Evolutionary conservation across 192 early-diverging fungal genomes (phyloP).

Genomic region (Kappamyces sp.): DNA sequence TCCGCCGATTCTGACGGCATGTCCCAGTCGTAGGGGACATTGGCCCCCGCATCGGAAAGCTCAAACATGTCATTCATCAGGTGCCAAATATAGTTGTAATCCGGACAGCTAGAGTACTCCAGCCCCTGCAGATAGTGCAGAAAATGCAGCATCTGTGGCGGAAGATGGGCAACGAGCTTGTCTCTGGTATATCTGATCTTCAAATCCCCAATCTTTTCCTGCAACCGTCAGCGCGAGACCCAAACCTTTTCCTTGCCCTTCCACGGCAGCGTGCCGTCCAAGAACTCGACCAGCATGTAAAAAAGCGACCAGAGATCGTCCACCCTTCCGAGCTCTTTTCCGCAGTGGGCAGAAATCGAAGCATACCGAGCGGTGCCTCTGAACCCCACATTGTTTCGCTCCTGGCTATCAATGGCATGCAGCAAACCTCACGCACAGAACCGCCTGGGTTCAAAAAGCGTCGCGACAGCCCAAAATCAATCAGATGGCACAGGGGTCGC

Average conservation of each 20-base stretch:
- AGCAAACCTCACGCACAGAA: slow-evolving; percentile 29
- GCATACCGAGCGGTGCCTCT: slow-evolving; percentile 54
- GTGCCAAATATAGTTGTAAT: slow-evolving; percentile 27
- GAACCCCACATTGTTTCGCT: slow-evolving; percentile 50
- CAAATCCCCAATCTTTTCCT: slow-evolving; percentile 37
- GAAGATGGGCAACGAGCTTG: slow-evolving; percentile 22
- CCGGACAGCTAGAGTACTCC: slow-evolving; percentile 27
- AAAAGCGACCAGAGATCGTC: slow-evolving; percentile 58
- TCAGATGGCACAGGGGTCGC: slow-evolving; percentile 34
- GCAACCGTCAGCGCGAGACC: not conserved
- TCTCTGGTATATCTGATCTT: slow-evolving; percentile 23
- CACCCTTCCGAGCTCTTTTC: slow-evolving; percentile 45
- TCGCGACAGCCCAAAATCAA: slow-evolving; percentile 51
- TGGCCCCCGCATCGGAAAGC: slow-evolving; percentile 4
- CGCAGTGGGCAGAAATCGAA: slow-evolving; percentile 40
- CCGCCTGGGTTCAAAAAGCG: slow-evolving; percentile 26
- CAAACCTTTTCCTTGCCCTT: slow-evolving; percentile 48
- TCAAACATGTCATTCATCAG: slow-evolving; percentile 21
- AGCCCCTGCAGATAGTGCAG: slow-evolving; percentile 26
- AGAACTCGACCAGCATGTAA: slow-evolving; percentile 49
- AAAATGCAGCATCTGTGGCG: slow-evolving; percentile 22
- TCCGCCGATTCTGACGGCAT: too few relatives aligned
- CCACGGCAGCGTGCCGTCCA: slow-evolving; percentile 48
- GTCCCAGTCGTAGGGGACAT: slow-evolving; percentile 32
- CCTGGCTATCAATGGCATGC: slow-evolving; percentile 12